Conservation (phyloP, 2,329 filamentous ascomycete genomes). For the Cladosporium sp. region DNA sequence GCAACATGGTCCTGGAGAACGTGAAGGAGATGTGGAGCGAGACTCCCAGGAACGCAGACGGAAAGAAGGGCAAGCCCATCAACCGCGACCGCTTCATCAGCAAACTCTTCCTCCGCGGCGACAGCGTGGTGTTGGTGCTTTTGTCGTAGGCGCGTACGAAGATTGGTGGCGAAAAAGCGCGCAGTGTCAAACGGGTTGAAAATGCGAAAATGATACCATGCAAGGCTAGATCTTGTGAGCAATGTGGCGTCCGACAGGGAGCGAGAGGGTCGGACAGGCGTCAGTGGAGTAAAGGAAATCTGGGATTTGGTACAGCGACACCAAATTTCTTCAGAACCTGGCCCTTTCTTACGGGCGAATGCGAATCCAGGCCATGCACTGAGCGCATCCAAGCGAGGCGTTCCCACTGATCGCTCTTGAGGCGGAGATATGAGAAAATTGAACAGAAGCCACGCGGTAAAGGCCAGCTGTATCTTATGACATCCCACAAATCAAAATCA, state of each 20-base stretch:
- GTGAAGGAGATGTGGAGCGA: slow-evolving; percentile 99
- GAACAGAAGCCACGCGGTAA: not conserved
- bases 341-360: not conserved
- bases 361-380: not conserved
- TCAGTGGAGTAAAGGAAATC: not conserved
- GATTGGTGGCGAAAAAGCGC: not conserved
- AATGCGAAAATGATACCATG: slow-evolving; percentile 3
- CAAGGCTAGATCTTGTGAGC: not conserved
- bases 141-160: slow-evolving; percentile 36
- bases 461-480: slow-evolving; percentile 4
- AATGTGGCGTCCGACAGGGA: not conserved
- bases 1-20: slow-evolving; percentile 98
- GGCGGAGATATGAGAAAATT: not conserved
- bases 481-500: not conserved
- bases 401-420: not conserved
- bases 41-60: slow-evolving; percentile 73
- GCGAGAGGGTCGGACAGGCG: not conserved
- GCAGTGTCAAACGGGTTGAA: not conserved
- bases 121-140: slow-evolving; percentile 82
- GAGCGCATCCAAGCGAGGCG: not conserved
- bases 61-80: slow-evolving; percentile 83
- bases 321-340: not conserved
- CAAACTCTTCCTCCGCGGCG: slow-evolving; percentile 91
- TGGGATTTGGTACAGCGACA: not conserved
- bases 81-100: slow-evolving; percentile 99